A percentile compares a stretch with the other conserved stretches of the same genome.
Conservation (phyloP, 352 stramenopile species). For the Globisporangium okanoganense region DNA sequence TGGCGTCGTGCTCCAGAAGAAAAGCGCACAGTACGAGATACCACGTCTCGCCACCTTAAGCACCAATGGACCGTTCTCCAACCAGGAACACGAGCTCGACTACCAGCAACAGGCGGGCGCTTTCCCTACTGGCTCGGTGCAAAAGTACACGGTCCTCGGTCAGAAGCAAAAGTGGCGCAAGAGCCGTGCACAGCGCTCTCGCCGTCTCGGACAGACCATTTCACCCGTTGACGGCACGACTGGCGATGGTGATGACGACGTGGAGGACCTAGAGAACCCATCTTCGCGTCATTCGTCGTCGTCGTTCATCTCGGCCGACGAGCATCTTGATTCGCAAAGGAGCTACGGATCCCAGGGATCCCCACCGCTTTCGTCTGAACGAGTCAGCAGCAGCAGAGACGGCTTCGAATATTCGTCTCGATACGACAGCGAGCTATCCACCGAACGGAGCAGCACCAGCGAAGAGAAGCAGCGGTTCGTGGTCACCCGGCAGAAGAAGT, state of each 20-base stretch:
- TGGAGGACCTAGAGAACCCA: slow-evolving; percentile 14
- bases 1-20: slow-evolving; percentile 9
- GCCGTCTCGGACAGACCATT: slow-evolving; percentile 30
- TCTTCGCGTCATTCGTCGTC: slow-evolving; percentile 12
- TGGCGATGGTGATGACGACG: slow-evolving; percentile 8
- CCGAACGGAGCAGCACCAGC: slow-evolving; percentile 7
- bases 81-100: slow-evolving; percentile 6
- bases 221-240: slow-evolving; percentile 30
- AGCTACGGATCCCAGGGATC: not conserved
- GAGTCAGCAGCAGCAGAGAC: slow-evolving; percentile 22
- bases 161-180: slow-evolving; percentile 69
- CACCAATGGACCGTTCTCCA: not conserved
- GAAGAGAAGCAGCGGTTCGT: slow-evolving; percentile 36
- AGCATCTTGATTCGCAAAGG: not conserved
- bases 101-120: slow-evolving; percentile 32
- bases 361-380: slow-evolving; percentile 5
- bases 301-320: not conserved
- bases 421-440: slow-evolving; percentile 15
- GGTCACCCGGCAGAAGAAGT: slow-evolving; percentile 54
- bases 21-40: slow-evolving; percentile 12
- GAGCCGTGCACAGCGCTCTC: slow-evolving; percentile 30
- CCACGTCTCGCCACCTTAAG: not conserved
- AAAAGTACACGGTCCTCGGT: slow-evolving; percentile 48
- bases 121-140: slow-evolving; percentile 13
- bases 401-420: slow-evolving; percentile 9